These are phyloP conservation scores for Yamadazyma phyllophila DNA, from an alignment of 805 yeast genomes.

Conservation along the genomic window DNA sequence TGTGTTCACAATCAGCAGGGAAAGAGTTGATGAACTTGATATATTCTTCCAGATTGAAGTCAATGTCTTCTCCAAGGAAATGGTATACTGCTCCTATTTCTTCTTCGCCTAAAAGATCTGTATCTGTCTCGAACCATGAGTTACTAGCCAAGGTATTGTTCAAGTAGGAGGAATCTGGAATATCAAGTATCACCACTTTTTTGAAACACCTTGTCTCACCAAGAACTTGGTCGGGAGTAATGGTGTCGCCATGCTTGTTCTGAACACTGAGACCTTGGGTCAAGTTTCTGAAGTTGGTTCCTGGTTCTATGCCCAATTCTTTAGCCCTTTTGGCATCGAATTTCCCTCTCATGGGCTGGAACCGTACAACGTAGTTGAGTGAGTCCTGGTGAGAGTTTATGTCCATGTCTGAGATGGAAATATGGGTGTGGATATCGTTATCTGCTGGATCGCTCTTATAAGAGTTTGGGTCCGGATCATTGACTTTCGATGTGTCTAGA, in stretches of 20 bases:
- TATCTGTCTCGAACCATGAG: conserved; percentile 32
- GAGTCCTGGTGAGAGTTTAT: conserved; percentile 36
- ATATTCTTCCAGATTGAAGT: conserved; percentile 43
- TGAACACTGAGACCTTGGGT: conserved; percentile 59
- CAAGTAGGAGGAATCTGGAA: conserved; percentile 54
- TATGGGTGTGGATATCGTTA: conserved; percentile 39
- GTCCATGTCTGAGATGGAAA: conserved; percentile 14
- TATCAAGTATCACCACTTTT: conserved; percentile 55
- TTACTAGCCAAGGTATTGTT: conserved; percentile 23
- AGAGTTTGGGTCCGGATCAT: conserved; percentile 36
- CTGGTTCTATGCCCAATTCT: conserved; percentile 66
- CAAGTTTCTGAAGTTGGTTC: conserved; percentile 55
- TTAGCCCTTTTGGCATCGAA: conserved; percentile 67
- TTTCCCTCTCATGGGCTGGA: conserved; percentile 71
- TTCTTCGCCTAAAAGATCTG: conserved; percentile 27
- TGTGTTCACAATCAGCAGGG: conserved; percentile 52
- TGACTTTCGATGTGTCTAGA: conserved; percentile 38
- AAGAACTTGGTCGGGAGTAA: conserved; percentile 71
- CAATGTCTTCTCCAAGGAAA: conserved; percentile 64
- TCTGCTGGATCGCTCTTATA: conserved; percentile 38
- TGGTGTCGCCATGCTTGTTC: conserved; percentile 54
- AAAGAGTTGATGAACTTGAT: conserved; percentile 52
- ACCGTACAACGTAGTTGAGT: conserved; percentile 65
- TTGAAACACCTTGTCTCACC: conserved; percentile 58
- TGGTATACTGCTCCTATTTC: conserved; percentile 65